A percentile compares a stretch with the other conserved stretches of the same genome.
These are phyloP conservation scores for Trametes gibbosa DNA, from an alignment of 768 basidiomycete species.

Conservation along the genomic window DNA sequence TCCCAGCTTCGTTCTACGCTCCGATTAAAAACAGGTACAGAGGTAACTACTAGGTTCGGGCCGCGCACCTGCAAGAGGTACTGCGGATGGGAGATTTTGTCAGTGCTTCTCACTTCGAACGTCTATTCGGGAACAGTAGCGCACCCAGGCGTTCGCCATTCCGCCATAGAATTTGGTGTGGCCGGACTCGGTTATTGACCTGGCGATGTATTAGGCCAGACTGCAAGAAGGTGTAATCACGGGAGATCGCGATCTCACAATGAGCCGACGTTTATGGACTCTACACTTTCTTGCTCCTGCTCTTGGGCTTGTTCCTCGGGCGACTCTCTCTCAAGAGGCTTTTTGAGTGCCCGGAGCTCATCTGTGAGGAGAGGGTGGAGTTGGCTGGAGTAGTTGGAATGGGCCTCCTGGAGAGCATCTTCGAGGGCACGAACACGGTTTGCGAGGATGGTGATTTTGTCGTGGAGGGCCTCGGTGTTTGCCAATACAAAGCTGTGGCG, in stretches of 20 bases:
- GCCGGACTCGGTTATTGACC: constrained; percentile 61
- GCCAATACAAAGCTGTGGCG: constrained; percentile 60
- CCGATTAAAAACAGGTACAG: constrained; percentile 9
- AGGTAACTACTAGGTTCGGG: not conserved
- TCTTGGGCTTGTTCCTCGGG: constrained; percentile 38
- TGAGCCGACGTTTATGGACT: constrained; percentile 63
- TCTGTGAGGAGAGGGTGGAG: constrained; percentile 58
- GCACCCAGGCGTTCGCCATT: constrained; percentile 68
- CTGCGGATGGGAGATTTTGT: constrained; percentile 30
- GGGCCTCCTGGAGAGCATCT: constrained; percentile 57
- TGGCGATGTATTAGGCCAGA: constrained; percentile 28
- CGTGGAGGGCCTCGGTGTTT: constrained; percentile 66
- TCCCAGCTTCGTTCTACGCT: constrained; percentile 55
- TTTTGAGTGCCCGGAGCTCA: constrained; percentile 62
- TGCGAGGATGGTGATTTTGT: constrained; percentile 60
- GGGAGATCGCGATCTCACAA: constrained; percentile 41
- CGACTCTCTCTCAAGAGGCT: constrained; percentile 62
- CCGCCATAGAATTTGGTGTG: constrained; percentile 64
- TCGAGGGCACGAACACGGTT: constrained; percentile 67
- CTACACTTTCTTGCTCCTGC: constrained; percentile 44
- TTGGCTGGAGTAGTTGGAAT: constrained; percentile 45
- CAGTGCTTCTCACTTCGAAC: not conserved
- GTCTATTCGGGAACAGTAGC: constrained; percentile 21
- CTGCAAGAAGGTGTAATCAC: constrained; percentile 4
- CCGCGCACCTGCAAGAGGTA: constrained; percentile 62